Evolutionary conservation across 768 basidiomycete species (phyloP).

Genomic region (Psilocybe sp.): DNA sequence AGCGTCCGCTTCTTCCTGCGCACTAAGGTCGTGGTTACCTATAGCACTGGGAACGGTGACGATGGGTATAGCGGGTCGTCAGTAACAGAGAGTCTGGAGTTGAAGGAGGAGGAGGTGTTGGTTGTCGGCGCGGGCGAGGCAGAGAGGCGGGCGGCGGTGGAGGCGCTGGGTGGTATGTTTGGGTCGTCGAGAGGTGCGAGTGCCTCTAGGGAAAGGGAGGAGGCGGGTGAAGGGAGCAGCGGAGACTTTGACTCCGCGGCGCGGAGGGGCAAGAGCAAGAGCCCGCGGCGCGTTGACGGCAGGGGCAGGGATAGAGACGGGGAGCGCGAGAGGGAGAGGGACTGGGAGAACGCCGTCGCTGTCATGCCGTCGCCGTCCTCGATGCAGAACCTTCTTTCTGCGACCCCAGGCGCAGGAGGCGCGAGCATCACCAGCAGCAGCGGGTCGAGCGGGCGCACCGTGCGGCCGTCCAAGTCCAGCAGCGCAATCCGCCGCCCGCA

Average conservation of each 20-base stretch:
- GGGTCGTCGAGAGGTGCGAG: too few relatives aligned
- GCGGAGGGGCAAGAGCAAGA: conserved; percentile 53
- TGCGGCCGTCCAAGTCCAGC: neutral
- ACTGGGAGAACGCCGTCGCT: conserved; percentile 17
- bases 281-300: conserved; percentile 41
- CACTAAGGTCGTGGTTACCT: conserved; percentile 48
- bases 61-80: conserved; percentile 23
- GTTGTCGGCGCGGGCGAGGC: conserved; percentile 69
- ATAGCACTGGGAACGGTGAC: neutral
- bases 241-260: conserved; percentile 22
- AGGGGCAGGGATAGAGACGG: neutral
- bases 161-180: conserved; percentile 10
- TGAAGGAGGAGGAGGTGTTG: conserved; percentile 63
- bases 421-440: conserved; percentile 4
- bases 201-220: too few relatives aligned
- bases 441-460: neutral
- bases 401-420: neutral
- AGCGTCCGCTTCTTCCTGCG: conserved; percentile 69
- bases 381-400: neutral
- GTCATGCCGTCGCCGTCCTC: conserved; percentile 19
- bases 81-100: conserved; percentile 66
- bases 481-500: conserved; percentile 45
- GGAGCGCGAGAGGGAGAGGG: conserved; percentile 14
- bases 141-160: conserved; percentile 62
- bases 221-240: too few relatives aligned